Base-by-base conservation (phyloP, 2,329 filamentous ascomycete genomes). In the Diaporthe sp. region DNA sequence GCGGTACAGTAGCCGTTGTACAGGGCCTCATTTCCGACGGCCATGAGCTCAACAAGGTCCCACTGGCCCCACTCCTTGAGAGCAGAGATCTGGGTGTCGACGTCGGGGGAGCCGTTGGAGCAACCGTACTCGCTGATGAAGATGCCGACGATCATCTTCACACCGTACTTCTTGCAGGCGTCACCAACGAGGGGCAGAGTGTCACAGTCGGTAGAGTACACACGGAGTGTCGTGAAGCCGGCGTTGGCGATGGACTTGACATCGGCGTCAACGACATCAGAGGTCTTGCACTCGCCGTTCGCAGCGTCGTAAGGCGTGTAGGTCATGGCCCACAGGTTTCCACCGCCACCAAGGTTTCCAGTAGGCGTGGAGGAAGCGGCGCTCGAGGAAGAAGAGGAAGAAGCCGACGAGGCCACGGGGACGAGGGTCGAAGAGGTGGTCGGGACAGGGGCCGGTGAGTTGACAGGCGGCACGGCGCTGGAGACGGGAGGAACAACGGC, bases 141-240 rank as follows among this genome's bases (percentile, higher is more conserved):
- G 86, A 98, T 89, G 83, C 96, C 96, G 75, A 97, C 86, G 83
- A 98, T 96, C 84, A 98, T 87, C 83, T 93, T 92, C 75, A 98
- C 81, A 75, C 93, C 92, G 83, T 92, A 82, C 79, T 89, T 83
- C 80, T 89, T 84, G 85, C 89, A 92, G 75, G 94, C 94, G 56
- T 85, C 84, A 77, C 94, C 94, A 74, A 98, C 92, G 84, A 90
- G 92, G 82, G 92, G 85, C 75, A 97, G 93, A 72, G 93, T 93
- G 84, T 90, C 88, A 89, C 96, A 98, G 90, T 98, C 96, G 78
- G 95, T 96, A 77, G 93, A 94, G 91, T 98, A 98, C 82, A 97
- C 88, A 83, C 96, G 96, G 82, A 96, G 83, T 66, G 89, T 86
- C 77, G 84, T 85, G 90, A 96, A 95, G 75, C 93, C 94, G 77